Conservation (phyloP, 768 basidiomycete genomes). For the Russula foetens region DNA sequence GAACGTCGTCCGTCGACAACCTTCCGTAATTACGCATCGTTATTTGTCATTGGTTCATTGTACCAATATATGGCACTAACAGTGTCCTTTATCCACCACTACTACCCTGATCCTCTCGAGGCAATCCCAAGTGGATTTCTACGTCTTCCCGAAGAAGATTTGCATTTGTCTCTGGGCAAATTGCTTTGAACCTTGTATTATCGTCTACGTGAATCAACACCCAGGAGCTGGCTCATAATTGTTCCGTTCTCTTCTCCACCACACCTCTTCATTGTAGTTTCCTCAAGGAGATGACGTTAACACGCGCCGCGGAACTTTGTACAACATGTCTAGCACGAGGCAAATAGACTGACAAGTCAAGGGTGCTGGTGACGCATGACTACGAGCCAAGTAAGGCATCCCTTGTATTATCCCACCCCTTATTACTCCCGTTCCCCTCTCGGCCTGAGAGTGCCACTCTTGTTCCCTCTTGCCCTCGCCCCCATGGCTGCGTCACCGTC, state of each 20-base stretch:
- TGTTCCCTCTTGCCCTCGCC: conserved; percentile 11
- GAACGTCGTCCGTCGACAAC: neutral
- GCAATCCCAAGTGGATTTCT: neutral
- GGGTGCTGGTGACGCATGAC: neutral
- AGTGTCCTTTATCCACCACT: neutral
- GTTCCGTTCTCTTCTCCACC: neutral
- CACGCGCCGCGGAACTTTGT: neutral
- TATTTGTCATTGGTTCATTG: neutral
- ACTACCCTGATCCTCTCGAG: neutral
- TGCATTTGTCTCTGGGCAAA: neutral
- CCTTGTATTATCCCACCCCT: conserved; percentile 16
- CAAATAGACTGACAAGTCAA: neutral
- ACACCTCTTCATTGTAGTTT: neutral
- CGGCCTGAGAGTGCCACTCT: neutral
- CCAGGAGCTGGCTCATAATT: neutral
- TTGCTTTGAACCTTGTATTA: neutral
- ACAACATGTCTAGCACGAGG: neutral
- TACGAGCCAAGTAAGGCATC: conserved; percentile 14
- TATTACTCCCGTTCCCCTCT: neutral
- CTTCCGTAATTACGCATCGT: neutral
- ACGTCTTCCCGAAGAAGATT: neutral
- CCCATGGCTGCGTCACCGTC: conserved; percentile 28
- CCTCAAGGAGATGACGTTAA: neutral
- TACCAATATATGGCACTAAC: neutral
- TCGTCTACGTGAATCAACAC: neutral